Evolutionary conservation across 495 filamentous ascomycete species (phyloP).

Genomic region (Corynascus novoguineensis): DNA sequence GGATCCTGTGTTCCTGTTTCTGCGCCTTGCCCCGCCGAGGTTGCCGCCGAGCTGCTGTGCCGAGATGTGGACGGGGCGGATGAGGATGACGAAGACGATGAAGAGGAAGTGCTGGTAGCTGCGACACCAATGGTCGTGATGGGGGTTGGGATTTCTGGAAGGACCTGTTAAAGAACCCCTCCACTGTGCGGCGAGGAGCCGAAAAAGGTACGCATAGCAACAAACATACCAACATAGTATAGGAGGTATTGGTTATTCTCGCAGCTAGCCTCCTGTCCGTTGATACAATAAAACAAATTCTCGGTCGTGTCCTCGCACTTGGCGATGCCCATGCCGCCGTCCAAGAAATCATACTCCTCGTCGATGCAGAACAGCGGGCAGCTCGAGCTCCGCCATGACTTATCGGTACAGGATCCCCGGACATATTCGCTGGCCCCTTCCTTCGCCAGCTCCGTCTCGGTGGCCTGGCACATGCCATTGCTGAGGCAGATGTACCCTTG

Average conservation of each 20-base stretch:
- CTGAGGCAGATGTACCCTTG: conserved; percentile 22
- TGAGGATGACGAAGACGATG: not conserved
- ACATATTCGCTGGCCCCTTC: conserved; percentile 8
- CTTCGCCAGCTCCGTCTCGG: conserved; percentile 12
- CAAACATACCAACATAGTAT: conserved; percentile 10
- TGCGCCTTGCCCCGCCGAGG: not conserved
- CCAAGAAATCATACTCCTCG: conserved; percentile 10
- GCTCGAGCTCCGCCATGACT: conserved; percentile 17
- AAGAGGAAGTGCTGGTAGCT: not conserved
- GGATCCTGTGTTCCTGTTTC: not conserved
- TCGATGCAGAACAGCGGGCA: conserved; percentile 23
- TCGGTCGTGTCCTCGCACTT: conserved; percentile 13
- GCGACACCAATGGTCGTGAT: conserved; percentile 19
- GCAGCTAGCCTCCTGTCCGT: conserved; percentile 6
- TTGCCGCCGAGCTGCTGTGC: not conserved
- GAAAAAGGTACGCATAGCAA: not conserved
- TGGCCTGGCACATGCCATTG: conserved; percentile 20
- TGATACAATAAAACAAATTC: conserved; percentile 22
- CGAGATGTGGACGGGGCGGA: not conserved
- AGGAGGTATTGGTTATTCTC: conserved; percentile 4
- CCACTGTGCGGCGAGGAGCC: not conserved
- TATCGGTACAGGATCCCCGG: conserved; percentile 25
- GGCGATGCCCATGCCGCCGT: conserved; percentile 17
- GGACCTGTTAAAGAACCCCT: not conserved
- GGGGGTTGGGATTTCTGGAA: conserved; percentile 12